Base-by-base conservation (phyloP, 306 rosid genomes). In the Mimosa pudica region DNA sequence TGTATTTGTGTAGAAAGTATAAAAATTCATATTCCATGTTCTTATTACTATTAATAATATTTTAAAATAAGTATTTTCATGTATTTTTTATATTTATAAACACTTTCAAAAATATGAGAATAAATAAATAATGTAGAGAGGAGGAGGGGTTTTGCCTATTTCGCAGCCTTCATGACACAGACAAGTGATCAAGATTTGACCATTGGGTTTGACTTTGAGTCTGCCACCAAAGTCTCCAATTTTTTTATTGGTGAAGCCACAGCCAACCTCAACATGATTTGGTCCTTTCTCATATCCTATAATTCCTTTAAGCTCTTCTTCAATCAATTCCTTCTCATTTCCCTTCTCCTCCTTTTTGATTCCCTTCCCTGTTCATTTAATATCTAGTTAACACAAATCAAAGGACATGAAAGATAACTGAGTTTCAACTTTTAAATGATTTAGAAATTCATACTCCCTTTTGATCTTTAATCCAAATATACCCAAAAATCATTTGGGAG, bases 191-290 rank as follows among this genome's bases (percentile, higher is more conserved):
- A 8, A 38, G 11, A 85, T 86, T 17, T 84, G 82, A 2, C 91
- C 90, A 6, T 61, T n/a, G 10, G 60, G 2, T 6, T 70, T 71
- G 16, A 89, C 54, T 70, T 58, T 84, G 0, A 87, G 86, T 38
- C 1, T 86, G 2, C 87, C 92, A 9, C 4, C 30, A 4, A 38
- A 52, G 65, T 91, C 93, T 7, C 92, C 90, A 30, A 33, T 81
- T 38, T 5, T 83, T 8, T 49, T 78, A 72, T 78, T 80, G 9
- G 90, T 89, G 74, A 86, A 83, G 11, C 92, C 90, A 60, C 96
- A 89, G 1, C 11, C 16, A n/a, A 89, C 86, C 71, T 86, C 87
- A 16, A 91, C 44, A 8, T 52, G 83, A 76, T 69, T 79, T 8
- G 7, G 11, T 3, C 92, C 87, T 51, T 18, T 60, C 41, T 73